Percentiles rank a stretch among this genome's conserved stretches.
These are phyloP conservation scores for Umbelopsis sp. DNA, from an alignment of 371 early-diverging fungal genomes.

Conservation along the genomic window DNA sequence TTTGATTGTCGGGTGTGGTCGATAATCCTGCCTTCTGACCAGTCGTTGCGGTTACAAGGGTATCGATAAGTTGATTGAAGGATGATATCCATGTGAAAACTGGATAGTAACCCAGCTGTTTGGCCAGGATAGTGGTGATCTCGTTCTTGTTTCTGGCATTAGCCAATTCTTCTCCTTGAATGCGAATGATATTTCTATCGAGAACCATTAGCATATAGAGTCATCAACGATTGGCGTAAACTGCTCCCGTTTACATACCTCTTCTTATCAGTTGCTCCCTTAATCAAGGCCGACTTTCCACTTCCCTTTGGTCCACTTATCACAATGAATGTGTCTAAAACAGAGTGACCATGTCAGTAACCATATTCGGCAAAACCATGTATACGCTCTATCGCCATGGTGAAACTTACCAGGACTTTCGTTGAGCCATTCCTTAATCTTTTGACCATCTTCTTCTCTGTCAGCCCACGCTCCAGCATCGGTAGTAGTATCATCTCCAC, in stretches of 20 bases:
- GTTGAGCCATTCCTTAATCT: constrained; percentile 61
- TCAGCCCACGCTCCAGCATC: constrained; percentile 59
- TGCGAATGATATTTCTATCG: constrained; percentile 67
- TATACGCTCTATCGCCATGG: not conserved
- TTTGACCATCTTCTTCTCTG: constrained; percentile 60
- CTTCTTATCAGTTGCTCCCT: constrained; percentile 55
- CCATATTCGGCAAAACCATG: not conserved
- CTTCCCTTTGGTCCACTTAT: constrained; percentile 65
- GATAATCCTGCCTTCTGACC: constrained; percentile 83
- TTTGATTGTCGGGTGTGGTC: constrained; percentile 62
- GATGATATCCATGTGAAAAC: constrained; percentile 79
- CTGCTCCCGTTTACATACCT: constrained; percentile 27
- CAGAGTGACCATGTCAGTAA: not conserved
- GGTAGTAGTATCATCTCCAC: constrained; percentile 22
- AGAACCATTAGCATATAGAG: not conserved
- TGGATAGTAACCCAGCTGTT: constrained; percentile 82
- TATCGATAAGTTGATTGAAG: constrained; percentile 74
- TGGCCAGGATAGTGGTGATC: constrained; percentile 66
- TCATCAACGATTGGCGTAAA: not conserved
- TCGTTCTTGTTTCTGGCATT: constrained; percentile 74
- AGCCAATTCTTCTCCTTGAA: constrained; percentile 80
- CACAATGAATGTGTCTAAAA: constrained; percentile 61
- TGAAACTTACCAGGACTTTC: constrained; percentile 66
- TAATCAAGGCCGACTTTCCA: constrained; percentile 63
- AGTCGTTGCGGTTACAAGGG: constrained; percentile 81